Evolutionary conservation across 2,329 filamentous ascomycete species (phyloP).

Genomic region (Verticillium isaacii): DNA sequence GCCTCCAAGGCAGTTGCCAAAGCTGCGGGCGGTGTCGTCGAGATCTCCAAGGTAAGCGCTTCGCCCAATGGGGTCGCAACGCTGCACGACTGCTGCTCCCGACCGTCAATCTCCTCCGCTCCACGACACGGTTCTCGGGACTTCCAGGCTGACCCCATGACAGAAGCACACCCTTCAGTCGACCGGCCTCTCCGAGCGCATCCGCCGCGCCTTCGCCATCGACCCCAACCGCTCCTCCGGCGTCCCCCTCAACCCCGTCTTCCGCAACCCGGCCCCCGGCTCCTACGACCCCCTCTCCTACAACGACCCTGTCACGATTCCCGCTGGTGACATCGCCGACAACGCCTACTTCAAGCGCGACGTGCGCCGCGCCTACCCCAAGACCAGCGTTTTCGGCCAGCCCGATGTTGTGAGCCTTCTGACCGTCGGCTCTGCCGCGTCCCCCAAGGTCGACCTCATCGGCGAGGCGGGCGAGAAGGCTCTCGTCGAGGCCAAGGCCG

Average conservation of each 20-base stretch:
- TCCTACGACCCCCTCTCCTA: constrained; percentile 65
- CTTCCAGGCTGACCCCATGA: constrained; percentile 7
- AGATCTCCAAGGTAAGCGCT: constrained; percentile 52
- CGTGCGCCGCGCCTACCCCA: constrained; percentile 74
- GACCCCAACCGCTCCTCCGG: constrained; percentile 88
- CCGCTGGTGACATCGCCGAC: constrained; percentile 83
- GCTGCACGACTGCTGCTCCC: background rate
- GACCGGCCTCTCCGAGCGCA: constrained; percentile 76
- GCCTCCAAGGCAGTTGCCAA: constrained; percentile 57
- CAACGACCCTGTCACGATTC: constrained; percentile 76
- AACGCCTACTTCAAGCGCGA: constrained; percentile 98
- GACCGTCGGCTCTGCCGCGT: constrained; percentile 74
- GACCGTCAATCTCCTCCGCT: background rate
- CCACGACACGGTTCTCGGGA: background rate
- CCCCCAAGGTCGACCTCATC: constrained; percentile 78
- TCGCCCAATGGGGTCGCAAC: background rate
- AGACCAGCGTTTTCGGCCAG: constrained; percentile 74
- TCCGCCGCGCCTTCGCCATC: constrained; percentile 74
- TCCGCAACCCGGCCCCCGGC: constrained; percentile 80
- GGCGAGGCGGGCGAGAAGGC: constrained; percentile 55
- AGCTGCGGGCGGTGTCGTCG: constrained; percentile 48
- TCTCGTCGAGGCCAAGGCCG: constrained; percentile 70
- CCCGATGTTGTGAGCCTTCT: constrained; percentile 81
- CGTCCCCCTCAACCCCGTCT: constrained; percentile 88
- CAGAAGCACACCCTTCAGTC: constrained; percentile 98